Percentiles rank a stretch among this genome's conserved stretches.
phyloP scores from a whole-genome alignment of 768 basidiomycete species.

The Hydnomerulius pinastri region DNA sequence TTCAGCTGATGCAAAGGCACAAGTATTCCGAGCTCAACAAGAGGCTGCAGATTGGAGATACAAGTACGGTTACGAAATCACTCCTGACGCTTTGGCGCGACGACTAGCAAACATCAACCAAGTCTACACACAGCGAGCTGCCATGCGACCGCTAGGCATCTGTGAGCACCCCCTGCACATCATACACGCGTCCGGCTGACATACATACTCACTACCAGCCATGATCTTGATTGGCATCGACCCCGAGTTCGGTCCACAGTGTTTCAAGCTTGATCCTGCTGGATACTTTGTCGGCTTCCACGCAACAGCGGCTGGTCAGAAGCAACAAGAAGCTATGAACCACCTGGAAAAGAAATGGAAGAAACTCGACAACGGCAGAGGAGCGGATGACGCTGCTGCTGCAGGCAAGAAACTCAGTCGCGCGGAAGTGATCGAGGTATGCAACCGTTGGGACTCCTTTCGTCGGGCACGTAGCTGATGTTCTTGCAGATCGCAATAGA shows the following conservation, averaged over 20 bases:
- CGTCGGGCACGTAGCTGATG: conserved; percentile 8
- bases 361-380: conserved; percentile 77
- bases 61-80: conserved; percentile 98
- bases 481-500: conserved; percentile 83
- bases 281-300: conserved; percentile 99
- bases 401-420: conserved; percentile 75
- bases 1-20: conserved; percentile 88
- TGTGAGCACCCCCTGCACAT: conserved; percentile 51
- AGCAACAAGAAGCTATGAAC: conserved; percentile 99
- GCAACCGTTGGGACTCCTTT: conserved; percentile 18
- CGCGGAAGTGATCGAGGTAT: conserved; percentile 87
- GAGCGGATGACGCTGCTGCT: conserved; percentile 75
- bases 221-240: conserved; percentile 97
- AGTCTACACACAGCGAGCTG: conserved; percentile 97
- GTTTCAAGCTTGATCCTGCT: conserved; percentile 97
- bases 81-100: conserved; percentile 92
- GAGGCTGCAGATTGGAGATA: conserved; percentile 94
- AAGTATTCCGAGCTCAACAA: conserved; percentile 79
- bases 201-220: conserved; percentile 46
- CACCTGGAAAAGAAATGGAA: conserved; percentile 99
- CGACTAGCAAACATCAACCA: conserved; percentile 98
- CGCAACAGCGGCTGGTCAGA: conserved; percentile 93
- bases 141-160: conserved; percentile 95
- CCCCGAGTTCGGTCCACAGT: conserved; percentile 89
- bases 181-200: neutral